Conservation (phyloP, 352 stramenopile genomes). For the Pilasporangium apinafurcum region DNA sequence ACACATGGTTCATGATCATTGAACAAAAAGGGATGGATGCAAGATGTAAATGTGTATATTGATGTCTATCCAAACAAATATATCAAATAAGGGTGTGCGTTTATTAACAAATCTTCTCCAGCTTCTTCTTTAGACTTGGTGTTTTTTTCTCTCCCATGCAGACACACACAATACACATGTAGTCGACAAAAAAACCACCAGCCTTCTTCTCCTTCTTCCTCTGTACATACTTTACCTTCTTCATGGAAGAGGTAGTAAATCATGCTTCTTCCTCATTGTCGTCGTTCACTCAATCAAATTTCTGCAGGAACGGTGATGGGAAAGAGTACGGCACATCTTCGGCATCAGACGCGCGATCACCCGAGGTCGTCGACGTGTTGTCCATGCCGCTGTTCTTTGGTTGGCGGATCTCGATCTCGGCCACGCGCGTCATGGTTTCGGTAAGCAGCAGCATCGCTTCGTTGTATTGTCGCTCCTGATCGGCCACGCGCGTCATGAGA, state of each 20-base stretch:
- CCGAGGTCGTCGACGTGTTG: slow-evolving; percentile 42
- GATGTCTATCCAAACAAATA: too few species aligned
- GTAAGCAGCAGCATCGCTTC: slow-evolving; percentile 82
- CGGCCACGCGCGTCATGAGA: slow-evolving; percentile 50
- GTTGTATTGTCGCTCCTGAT: slow-evolving; percentile 84
- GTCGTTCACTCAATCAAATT: slow-evolving; percentile 59
- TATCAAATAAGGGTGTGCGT: too few species aligned
- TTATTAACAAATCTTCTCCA: too few species aligned
- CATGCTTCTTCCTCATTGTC: too few species aligned
- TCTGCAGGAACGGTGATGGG: slow-evolving; percentile 50
- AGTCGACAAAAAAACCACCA: too few species aligned
- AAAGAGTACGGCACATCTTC: slow-evolving; percentile 42
- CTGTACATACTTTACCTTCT: neutral
- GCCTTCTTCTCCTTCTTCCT: neutral
- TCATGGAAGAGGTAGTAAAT: neutral
- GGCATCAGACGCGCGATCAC: slow-evolving; percentile 35
- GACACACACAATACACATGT: too few species aligned
- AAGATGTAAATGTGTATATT: too few species aligned
- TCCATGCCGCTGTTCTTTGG: slow-evolving; percentile 33
- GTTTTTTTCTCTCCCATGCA: too few species aligned
- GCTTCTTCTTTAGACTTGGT: too few species aligned
- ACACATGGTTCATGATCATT: too few species aligned
- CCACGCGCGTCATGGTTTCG: slow-evolving; percentile 80
- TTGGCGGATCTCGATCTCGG: slow-evolving; percentile 74
- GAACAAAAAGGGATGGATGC: too few species aligned